Percentiles rank a stretch among this genome's conserved stretches.
Conservation (phyloP, 768 basidiomycete species). For the Pulveroboletus sp. region DNA sequence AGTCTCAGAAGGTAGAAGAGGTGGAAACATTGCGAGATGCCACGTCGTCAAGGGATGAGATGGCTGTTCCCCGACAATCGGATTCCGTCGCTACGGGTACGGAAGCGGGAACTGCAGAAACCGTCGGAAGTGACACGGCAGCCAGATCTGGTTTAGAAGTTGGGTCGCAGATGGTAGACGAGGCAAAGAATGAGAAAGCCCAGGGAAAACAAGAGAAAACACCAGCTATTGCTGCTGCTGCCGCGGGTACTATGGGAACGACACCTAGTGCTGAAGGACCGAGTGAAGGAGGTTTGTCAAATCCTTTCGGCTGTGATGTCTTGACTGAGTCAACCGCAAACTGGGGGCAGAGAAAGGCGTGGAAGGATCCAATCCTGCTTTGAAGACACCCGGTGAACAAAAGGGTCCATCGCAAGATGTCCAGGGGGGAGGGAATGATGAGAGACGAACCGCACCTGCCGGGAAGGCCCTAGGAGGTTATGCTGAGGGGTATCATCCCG, state of each 20-base stretch:
- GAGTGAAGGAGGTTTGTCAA: constrained; percentile 10
- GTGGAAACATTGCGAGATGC: background rate
- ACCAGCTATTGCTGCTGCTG: background rate
- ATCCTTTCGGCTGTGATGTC: background rate
- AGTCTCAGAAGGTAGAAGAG: background rate
- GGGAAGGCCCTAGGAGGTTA: constrained; percentile 3
- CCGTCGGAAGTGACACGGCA: background rate
- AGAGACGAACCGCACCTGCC: background rate
- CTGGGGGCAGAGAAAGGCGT: background rate
- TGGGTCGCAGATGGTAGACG: background rate
- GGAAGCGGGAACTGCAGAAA: background rate
- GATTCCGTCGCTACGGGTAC: background rate
- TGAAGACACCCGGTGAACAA: background rate
- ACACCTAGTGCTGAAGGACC: background rate
- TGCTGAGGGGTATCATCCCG: constrained; percentile 25
- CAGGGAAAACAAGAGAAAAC: background rate
- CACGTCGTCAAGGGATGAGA: background rate
- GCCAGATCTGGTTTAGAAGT: background rate
- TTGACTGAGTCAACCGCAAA: background rate
- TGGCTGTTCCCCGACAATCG: background rate
- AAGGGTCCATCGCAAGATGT: background rate
- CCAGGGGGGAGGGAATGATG: constrained; percentile 1
- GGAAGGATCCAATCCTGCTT: background rate
- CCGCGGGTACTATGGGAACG: background rate
- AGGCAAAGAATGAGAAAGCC: background rate